Evolutionary conservation across 2,329 filamentous ascomycete species (phyloP).

Genomic region (Passalora sequoiae): DNA sequence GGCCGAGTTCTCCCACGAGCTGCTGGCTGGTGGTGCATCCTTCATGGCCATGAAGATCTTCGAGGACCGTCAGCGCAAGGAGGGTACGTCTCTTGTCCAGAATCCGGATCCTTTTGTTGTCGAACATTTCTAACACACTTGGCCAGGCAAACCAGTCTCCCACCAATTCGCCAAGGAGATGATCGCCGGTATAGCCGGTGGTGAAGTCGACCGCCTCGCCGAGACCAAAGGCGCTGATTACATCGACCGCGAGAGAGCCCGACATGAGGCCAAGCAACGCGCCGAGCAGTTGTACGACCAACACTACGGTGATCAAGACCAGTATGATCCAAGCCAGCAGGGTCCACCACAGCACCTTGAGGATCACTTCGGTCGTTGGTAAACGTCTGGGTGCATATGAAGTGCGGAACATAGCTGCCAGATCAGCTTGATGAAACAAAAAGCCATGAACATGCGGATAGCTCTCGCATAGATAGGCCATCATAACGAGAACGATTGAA

Average conservation of each 20-base stretch:
- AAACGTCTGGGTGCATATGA: not conserved
- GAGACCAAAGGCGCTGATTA: constrained; percentile 52
- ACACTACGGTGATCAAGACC: constrained; percentile 44
- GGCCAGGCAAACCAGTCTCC: constrained; percentile 61
- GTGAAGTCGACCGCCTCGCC: constrained; percentile 69
- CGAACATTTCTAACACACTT: constrained; percentile 12
- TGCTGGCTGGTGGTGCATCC: constrained; percentile 68
- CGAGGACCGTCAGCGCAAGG: constrained; percentile 66
- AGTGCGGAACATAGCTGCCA: not conserved
- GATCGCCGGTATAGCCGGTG: constrained; percentile 65
- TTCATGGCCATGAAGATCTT: constrained; percentile 77
- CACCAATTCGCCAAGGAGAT: constrained; percentile 75
- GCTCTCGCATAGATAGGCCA: too few relatives aligned
- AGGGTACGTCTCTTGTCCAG: constrained; percentile 50
- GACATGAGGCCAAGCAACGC: constrained; percentile 41
- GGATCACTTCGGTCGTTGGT: constrained; percentile 26
- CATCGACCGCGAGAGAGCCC: constrained; percentile 46
- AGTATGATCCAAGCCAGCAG: constrained; percentile 45
- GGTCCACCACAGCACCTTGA: constrained; percentile 32
- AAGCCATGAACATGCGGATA: not conserved
- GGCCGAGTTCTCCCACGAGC: constrained; percentile 64
- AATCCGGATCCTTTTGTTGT: too few relatives aligned
- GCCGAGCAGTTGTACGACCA: constrained; percentile 47
- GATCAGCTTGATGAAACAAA: not conserved
- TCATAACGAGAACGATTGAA: not conserved